Evolutionary conservation across 805 yeast species (phyloP).

Genomic region (Pichia nakasei): DNA sequence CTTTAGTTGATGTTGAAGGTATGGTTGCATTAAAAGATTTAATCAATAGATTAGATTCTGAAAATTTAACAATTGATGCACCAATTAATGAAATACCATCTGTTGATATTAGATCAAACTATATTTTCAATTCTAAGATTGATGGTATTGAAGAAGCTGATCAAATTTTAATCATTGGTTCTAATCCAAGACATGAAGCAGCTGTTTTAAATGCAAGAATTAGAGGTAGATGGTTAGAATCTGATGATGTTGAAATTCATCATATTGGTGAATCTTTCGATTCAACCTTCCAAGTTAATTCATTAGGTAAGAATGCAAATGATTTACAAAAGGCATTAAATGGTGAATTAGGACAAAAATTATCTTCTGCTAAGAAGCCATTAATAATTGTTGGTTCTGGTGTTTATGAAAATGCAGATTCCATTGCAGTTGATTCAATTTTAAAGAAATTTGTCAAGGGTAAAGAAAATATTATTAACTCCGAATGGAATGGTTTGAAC

Average conservation of each 20-base stretch:
- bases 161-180: conserved; percentile 69
- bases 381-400: conserved; percentile 77
- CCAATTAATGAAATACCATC: conserved; percentile 53
- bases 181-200: conserved; percentile 87
- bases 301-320: conserved; percentile 52
- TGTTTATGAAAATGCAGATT: conserved; percentile 58
- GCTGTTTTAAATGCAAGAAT: conserved; percentile 80
- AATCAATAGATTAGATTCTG: conserved; percentile 68
- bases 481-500: conserved; percentile 76
- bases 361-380: conserved; percentile 61
- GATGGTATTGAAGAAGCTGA: conserved; percentile 79
- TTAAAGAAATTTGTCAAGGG: conserved; percentile 54
- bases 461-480: conserved; percentile 50
- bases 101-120: conserved; percentile 68
- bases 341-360: conserved; percentile 63
- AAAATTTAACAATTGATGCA: conserved; percentile 68
- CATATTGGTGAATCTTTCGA: conserved; percentile 72
- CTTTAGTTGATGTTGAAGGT: conserved; percentile 74
- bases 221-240: conserved; percentile 70
- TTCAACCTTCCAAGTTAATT: conserved; percentile 58
- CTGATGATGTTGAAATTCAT: conserved; percentile 51
- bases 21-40: conserved; percentile 77
- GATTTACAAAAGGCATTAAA: conserved; percentile 50
- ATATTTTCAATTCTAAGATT: conserved; percentile 70
- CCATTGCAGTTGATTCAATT: conserved; percentile 47